A percentile compares a stretch with the other conserved stretches of the same genome.
Evolutionary conservation across 768 basidiomycete species (phyloP).

Genomic region (Mycena galopus): DNA sequence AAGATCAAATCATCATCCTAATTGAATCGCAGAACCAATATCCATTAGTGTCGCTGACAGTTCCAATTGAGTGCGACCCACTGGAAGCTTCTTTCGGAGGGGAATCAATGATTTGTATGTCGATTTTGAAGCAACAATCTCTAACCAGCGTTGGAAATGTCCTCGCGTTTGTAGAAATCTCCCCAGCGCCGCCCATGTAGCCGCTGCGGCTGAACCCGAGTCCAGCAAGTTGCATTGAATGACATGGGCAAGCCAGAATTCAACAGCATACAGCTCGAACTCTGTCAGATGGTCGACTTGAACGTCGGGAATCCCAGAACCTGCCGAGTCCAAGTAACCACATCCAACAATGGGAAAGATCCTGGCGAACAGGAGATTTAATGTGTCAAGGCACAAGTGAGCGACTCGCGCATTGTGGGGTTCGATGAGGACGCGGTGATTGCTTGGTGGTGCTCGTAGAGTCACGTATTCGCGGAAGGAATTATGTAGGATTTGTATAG

Average conservation of each 20-base stretch:
- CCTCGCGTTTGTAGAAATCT: neutral
- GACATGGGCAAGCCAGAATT: neutral
- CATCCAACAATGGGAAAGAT: neutral
- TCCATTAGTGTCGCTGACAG: neutral
- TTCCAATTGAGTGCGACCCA: neutral
- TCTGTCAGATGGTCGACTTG: neutral
- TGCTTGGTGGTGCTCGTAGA: neutral
- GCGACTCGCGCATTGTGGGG: neutral
- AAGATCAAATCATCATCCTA: neutral
- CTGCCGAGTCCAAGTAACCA: neutral
- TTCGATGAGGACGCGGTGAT: neutral
- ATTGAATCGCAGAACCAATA: neutral
- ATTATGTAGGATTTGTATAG: neutral
- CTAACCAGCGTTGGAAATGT: neutral
- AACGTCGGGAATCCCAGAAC: neutral
- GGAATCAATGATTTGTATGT: neutral
- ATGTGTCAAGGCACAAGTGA: neutral
- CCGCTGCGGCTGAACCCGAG: neutral
- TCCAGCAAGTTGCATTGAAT: neutral
- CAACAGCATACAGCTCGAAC: neutral
- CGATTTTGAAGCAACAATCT: neutral
- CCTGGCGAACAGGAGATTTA: neutral
- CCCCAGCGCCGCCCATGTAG: neutral
- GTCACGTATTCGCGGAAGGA: constrained; percentile 13
- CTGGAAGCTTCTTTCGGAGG: neutral